phyloP scores from a whole-genome alignment of 768 basidiomycete genomes.

The Daedaleopsis sinensis region DNA sequence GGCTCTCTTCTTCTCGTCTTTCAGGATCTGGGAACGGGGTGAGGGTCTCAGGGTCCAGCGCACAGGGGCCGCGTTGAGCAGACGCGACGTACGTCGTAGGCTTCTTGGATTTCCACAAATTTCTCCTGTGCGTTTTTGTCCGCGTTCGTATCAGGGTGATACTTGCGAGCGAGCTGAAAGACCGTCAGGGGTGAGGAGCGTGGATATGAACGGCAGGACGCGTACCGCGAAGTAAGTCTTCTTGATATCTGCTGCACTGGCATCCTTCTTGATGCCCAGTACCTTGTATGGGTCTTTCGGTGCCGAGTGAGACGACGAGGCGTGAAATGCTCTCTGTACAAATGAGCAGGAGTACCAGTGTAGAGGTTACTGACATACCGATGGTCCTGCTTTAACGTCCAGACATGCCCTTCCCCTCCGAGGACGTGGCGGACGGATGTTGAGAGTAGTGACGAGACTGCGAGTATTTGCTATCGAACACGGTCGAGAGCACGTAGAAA shows the following conservation, averaged over 20 bases:
- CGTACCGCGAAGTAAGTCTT: conserved; percentile 94
- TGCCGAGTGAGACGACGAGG: conserved; percentile 54
- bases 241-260: conserved; percentile 89
- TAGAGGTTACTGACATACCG: conserved; percentile 6
- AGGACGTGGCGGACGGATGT: background rate
- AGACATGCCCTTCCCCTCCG: conserved; percentile 4
- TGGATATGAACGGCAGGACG: conserved; percentile 9
- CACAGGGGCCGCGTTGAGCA: conserved; percentile 1
- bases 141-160: conserved; percentile 96
- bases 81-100: conserved; percentile 80
- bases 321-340: conserved; percentile 74
- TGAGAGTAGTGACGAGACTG: conserved; percentile 10
- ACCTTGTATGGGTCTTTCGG: conserved; percentile 88
- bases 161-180: conserved; percentile 90
- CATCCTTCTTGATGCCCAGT: conserved; percentile 86
- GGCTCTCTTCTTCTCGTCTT: conserved; percentile 92
- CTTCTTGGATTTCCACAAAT: conserved; percentile 95
- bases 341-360: background rate
- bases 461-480: conserved; percentile 6
- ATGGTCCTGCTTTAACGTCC: conserved; percentile 6
- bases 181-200: conserved; percentile 18
- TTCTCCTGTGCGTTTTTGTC: conserved; percentile 89
- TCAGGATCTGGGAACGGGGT: conserved; percentile 63
- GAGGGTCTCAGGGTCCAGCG: background rate
- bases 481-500: conserved; percentile 3